Evolutionary conservation across 768 basidiomycete genomes (phyloP).

Genomic region (Russula emetica): DNA sequence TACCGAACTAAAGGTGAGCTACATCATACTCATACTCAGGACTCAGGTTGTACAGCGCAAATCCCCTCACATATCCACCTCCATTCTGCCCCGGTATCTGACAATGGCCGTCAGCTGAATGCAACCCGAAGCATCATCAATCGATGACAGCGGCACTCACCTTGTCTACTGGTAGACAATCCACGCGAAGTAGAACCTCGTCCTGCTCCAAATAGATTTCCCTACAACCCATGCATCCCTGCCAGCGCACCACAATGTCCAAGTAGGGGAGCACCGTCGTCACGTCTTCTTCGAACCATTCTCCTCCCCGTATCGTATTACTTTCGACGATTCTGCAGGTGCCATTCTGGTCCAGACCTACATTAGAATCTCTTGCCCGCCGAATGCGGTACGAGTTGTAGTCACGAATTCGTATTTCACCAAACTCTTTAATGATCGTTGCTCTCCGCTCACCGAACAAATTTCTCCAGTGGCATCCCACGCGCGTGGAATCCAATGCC

Average conservation of each 20-base stretch:
- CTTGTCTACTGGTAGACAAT: background rate
- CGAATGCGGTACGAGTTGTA: conserved; percentile 3
- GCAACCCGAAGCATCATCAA: background rate
- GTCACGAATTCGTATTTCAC: conserved; percentile 6
- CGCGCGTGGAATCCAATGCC: background rate
- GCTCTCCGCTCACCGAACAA: background rate
- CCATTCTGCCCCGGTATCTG: background rate
- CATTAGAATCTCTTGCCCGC: background rate
- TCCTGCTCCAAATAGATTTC: conserved; percentile 9
- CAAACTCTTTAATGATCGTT: background rate
- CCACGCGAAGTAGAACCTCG: conserved; percentile 1
- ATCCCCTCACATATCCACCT: background rate
- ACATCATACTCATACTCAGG: too few relatives aligned
- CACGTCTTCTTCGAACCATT: too few relatives aligned
- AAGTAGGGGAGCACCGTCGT: too few relatives aligned
- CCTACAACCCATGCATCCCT: too few relatives aligned
- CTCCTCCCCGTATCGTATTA: background rate
- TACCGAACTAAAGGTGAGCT: background rate
- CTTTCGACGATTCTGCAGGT: background rate
- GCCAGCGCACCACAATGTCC: too few relatives aligned
- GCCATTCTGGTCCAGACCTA: too few relatives aligned
- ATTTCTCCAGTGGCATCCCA: background rate
- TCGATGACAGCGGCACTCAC: background rate
- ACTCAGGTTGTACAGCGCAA: background rate
- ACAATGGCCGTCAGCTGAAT: background rate